These are phyloP conservation scores for Boletus patriciae DNA, from an alignment of 768 basidiomycete species.

Conservation along the genomic window DNA sequence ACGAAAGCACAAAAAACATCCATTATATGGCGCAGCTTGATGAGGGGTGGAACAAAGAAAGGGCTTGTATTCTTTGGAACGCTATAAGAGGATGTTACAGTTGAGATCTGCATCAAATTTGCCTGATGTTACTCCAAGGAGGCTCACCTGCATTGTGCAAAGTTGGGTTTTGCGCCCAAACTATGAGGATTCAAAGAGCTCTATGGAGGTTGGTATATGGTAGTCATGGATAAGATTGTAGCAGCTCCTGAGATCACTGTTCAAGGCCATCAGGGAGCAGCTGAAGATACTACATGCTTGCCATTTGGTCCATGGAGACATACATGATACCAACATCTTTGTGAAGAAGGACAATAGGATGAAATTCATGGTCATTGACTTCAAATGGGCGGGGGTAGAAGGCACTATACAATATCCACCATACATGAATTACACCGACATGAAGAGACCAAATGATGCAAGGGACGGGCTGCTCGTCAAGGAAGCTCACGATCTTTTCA, in stretches of 20 bases:
- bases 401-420: not conserved
- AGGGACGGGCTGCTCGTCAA: not conserved
- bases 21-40: too few relatives aligned
- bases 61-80: conserved; percentile 12
- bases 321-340: not conserved
- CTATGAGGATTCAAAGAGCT: not conserved
- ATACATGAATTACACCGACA: not conserved
- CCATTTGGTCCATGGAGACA: not conserved
- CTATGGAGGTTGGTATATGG: not conserved
- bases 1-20: too few relatives aligned
- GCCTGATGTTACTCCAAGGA: conserved; percentile 23
- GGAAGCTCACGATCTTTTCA: not conserved
- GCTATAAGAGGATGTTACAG: too few relatives aligned
- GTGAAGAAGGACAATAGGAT: not conserved
- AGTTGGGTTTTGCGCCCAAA: not conserved
- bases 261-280: too few relatives aligned
- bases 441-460: not conserved
- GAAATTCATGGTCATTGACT: not conserved
- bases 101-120: conserved; percentile 33
- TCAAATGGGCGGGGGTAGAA: not conserved
- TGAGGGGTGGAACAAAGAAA: too few relatives aligned
- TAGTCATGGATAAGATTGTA: too few relatives aligned
- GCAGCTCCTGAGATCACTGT: too few relatives aligned
- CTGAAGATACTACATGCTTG: too few relatives aligned
- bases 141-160: conserved; percentile 18